phyloP scores from a whole-genome alignment of 768 basidiomycete species.

The Psilocybe subaeruginosa region DNA sequence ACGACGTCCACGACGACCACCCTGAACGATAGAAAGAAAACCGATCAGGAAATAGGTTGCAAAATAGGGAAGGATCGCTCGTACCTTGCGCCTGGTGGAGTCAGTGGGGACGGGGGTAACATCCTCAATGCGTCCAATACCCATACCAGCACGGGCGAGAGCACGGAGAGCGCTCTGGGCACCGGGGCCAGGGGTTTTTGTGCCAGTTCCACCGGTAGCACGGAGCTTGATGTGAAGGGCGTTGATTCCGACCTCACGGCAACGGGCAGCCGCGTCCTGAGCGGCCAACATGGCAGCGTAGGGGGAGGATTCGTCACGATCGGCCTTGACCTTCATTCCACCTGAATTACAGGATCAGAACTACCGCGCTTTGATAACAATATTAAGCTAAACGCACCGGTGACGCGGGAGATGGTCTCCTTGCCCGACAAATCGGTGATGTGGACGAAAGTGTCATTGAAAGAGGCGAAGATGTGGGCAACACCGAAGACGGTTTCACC shows the following conservation, averaged over 20 bases:
- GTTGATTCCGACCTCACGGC: constrained; percentile 98
- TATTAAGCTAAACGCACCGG: constrained; percentile 57
- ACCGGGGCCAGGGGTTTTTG: constrained; percentile 98
- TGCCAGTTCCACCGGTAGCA: constrained; percentile 97
- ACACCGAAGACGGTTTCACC: constrained; percentile 98
- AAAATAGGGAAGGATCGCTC: constrained; percentile 19
- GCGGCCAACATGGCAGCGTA: constrained; percentile 98
- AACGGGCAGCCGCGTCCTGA: constrained; percentile 94
- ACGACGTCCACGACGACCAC: constrained; percentile 99
- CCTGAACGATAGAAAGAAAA: constrained; percentile 46
- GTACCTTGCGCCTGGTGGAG: constrained; percentile 94
- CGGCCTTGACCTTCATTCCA: constrained; percentile 99
- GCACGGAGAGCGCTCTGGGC: constrained; percentile 98
- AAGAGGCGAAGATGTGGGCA: constrained; percentile 98
- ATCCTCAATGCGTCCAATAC: constrained; percentile 97
- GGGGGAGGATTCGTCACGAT: constrained; percentile 98
- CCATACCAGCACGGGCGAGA: constrained; percentile 97
- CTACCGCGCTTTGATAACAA: background rate
- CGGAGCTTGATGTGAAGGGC: constrained; percentile 99
- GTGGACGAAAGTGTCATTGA: constrained; percentile 99
- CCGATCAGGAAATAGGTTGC: background rate
- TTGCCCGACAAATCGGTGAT: constrained; percentile 98
- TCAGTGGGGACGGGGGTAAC: constrained; percentile 98
- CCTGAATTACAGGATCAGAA: constrained; percentile 43
- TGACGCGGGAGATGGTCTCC: constrained; percentile 99